Conservation (phyloP, 495 filamentous ascomycete species). For the Neurospora discreta region DNA sequence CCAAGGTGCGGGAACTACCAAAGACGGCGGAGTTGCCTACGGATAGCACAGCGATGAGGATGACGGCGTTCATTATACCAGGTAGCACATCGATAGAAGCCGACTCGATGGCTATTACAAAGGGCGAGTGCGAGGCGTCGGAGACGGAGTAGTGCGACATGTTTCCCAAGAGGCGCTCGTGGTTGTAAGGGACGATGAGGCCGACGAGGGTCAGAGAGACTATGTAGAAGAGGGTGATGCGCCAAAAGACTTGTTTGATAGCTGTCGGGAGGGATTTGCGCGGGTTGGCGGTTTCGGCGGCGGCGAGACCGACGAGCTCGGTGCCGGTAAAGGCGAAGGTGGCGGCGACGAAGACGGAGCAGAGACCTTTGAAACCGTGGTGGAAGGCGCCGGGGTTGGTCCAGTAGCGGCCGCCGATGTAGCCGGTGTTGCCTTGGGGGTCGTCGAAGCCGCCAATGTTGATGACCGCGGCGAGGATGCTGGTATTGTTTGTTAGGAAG, state of each 20-base stretch:
- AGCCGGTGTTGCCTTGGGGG: slow-evolving; percentile 28
- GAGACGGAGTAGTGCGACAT: slow-evolving; percentile 23
- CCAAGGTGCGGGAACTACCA: slow-evolving; percentile 75
- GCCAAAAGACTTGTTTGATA: slow-evolving; percentile 93
- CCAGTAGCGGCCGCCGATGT: slow-evolving; percentile 83
- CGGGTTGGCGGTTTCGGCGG: slow-evolving; percentile 79
- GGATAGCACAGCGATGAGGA: slow-evolving; percentile 76
- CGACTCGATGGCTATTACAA: slow-evolving; percentile 78
- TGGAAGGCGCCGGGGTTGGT: slow-evolving; percentile 76
- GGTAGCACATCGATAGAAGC: slow-evolving; percentile 66
- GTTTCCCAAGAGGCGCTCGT: slow-evolving; percentile 46
- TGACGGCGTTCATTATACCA: slow-evolving; percentile 82
- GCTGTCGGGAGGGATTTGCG: slow-evolving; percentile 77
- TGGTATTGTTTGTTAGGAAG: slow-evolving; percentile 10
- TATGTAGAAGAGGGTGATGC: slow-evolving; percentile 81
- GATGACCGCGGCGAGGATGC: slow-evolving; percentile 67
- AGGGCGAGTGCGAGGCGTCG: slow-evolving; percentile 70
- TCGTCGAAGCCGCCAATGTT: slow-evolving; percentile 66
- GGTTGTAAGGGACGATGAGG: slow-evolving; percentile 59
- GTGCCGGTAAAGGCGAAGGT: slow-evolving; percentile 90
- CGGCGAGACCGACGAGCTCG: slow-evolving; percentile 85
- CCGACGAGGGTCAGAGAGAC: slow-evolving; percentile 64
- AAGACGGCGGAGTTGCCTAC: slow-evolving; percentile 85
- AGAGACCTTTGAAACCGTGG: slow-evolving; percentile 89
- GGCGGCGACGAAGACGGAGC: slow-evolving; percentile 85